Base-by-base conservation (phyloP, 2,329 filamentous ascomycete genomes). In the Hymenoscyphus linearis region DNA sequence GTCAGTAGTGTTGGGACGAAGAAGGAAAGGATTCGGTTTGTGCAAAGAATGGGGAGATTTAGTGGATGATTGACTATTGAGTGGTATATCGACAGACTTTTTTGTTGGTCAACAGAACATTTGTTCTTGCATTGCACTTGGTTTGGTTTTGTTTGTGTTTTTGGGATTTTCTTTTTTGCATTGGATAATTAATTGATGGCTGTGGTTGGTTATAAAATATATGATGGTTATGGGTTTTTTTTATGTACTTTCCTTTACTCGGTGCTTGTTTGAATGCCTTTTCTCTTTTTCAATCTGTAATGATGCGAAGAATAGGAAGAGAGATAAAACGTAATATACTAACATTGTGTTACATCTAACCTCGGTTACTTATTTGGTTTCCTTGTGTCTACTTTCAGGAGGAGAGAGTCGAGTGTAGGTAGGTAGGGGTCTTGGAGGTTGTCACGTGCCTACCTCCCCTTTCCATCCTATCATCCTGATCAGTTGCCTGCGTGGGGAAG, bases 1-100 rank as follows among this genome's bases (percentile, higher is more conserved):
- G 84, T 87, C 60, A 85, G 83, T 70, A 83, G 81, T 66, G 77
- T 85, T n/a, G 84, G 82, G n/a, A 68, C 57, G 27, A 72, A 71
- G 64, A 64, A 60, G 59, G 68, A 72, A 59, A 61, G 68, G 58
- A 63, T 68, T 35, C 57, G 68, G 14, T 59, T 69, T 55, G 59
- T 62, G 40, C 64, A 66, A 14, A 63, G 69, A 52, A 67, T 71
- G 63, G 63, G 59, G 9, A 25, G 44, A 12, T 50, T 50, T 22
- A 50, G 18, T 25, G 44, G 44, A 1, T 50, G 22, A n/a, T n/a
- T n/a, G n/a, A n/a, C n/a, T n/a, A n/a, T n/a, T n/a, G n/a, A 22
- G 18, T 22, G 37, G 7, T 12, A 50, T 50, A 50, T 50, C 44
- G 44, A 50, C 44, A 50, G 44, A 22, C n/a, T 47, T 10, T 22